phyloP scores from a whole-genome alignment of 768 basidiomycete species.

The Leccinellum rugosiceps region DNA sequence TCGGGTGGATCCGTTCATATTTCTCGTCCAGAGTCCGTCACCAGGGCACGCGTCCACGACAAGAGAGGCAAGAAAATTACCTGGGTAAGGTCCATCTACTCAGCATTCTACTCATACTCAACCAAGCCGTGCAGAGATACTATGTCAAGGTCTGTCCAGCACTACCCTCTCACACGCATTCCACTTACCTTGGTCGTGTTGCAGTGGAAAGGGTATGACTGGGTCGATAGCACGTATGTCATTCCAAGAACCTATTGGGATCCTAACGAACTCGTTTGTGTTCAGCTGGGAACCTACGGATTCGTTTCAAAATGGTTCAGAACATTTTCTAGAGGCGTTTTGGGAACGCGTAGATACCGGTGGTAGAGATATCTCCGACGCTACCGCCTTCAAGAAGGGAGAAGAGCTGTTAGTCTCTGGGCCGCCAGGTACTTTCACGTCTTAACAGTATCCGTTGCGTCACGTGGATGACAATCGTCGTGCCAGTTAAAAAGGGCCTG shows the following conservation, averaged over 20 bases:
- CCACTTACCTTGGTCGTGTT: constrained; percentile 4
- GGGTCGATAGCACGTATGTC: constrained; percentile 57
- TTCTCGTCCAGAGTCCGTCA: constrained; percentile 45
- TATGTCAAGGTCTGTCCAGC: constrained; percentile 49
- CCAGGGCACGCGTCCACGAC: constrained; percentile 48
- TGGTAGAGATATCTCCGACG: constrained; percentile 46
- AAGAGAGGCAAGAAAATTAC: constrained; percentile 43
- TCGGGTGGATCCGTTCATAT: neutral
- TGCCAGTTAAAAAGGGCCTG: constrained; percentile 15
- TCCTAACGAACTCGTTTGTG: constrained; percentile 6
- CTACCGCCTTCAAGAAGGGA: constrained; percentile 48
- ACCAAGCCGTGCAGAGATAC: constrained; percentile 43
- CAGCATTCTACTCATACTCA: constrained; percentile 10
- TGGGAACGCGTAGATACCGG: constrained; percentile 34
- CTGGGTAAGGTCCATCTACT: constrained; percentile 43
- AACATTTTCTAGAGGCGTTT: constrained; percentile 44
- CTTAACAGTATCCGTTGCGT: neutral
- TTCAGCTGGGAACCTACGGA: constrained; percentile 65
- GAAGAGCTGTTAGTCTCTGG: constrained; percentile 56
- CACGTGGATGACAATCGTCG: neutral
- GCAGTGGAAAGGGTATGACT: constrained; percentile 62
- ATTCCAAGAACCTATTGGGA: neutral
- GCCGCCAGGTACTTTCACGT: constrained; percentile 49
- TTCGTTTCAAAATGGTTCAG: constrained; percentile 55
- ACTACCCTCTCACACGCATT: neutral